Conservation (phyloP, 176 grass and related monocot species). For the Oryza glumipatula region DNA sequence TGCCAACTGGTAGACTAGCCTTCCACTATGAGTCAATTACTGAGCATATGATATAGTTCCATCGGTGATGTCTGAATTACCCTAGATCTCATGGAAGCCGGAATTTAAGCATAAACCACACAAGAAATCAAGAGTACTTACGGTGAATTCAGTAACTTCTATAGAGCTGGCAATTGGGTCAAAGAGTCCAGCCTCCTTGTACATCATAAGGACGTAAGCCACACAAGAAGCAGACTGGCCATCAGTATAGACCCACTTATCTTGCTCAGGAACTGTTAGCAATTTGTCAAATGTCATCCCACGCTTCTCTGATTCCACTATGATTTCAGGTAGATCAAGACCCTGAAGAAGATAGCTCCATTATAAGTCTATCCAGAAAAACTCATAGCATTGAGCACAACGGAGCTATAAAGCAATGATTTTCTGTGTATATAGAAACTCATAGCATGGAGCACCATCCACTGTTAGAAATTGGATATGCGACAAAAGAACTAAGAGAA, state of each 20-base stretch:
- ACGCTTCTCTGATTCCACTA: conserved; percentile 86
- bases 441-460: not conserved
- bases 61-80: not conserved
- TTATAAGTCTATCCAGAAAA: conserved; percentile 19
- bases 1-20: not conserved
- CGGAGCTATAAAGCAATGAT: not conserved
- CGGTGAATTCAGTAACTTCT: conserved; percentile 95
- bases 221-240: conserved; percentile 95
- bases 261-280: conserved; percentile 81
- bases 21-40: not conserved
- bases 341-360: conserved; percentile 55
- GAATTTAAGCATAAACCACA: not conserved
- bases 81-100: not conserved
- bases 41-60: not conserved
- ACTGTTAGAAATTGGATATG: not conserved
- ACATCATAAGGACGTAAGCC: conserved; percentile 86
- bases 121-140: conserved; percentile 48
- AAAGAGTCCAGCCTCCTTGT: conserved; percentile 94
- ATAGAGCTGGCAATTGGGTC: conserved; percentile 59
- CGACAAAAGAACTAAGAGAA: not conserved
- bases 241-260: conserved; percentile 83
- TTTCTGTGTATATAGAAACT: not conserved
- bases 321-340: conserved; percentile 89
- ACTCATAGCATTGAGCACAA: conserved; percentile 8
- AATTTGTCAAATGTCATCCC: conserved; percentile 91